These are phyloP conservation scores for Metschnikowia dekortorum DNA, from an alignment of 805 yeast species.

Conservation along the genomic window DNA sequence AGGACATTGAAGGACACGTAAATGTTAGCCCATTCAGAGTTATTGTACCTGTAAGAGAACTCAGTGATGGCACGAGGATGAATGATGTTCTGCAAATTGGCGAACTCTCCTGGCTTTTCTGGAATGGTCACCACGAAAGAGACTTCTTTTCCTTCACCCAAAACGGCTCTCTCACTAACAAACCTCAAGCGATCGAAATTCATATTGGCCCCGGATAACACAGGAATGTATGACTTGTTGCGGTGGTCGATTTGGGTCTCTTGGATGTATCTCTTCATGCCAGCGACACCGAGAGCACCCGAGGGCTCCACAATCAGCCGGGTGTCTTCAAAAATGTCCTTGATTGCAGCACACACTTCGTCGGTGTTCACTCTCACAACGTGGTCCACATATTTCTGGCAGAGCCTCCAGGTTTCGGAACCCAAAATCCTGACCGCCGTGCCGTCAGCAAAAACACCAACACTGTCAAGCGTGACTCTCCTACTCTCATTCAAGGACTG, in stretches of 20 bases:
- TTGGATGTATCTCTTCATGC: constrained; percentile 76
- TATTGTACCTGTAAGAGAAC: constrained; percentile 79
- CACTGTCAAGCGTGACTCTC: constrained; percentile 57
- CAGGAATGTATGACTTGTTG: constrained; percentile 69
- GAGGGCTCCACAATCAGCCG: constrained; percentile 93
- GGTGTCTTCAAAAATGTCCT: constrained; percentile 94
- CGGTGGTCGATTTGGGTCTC: constrained; percentile 66
- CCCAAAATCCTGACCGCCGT: constrained; percentile 92
- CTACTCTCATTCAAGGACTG: constrained; percentile 58
- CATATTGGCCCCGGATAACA: constrained; percentile 96
- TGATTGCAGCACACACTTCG: constrained; percentile 93
- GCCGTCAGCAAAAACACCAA: constrained; percentile 98
- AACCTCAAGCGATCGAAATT: constrained; percentile 94
- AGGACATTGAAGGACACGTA: constrained; percentile 84
- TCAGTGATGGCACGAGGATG: constrained; percentile 92
- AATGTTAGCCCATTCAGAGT: constrained; percentile 59
- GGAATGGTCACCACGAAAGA: constrained; percentile 88
- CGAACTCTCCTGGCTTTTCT: constrained; percentile 88
- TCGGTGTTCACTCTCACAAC: constrained; percentile 82
- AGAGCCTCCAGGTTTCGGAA: constrained; percentile 82
- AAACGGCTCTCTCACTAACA: constrained; percentile 93
- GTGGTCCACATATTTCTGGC: constrained; percentile 80
- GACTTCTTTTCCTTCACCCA: constrained; percentile 98
- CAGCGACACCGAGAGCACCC: constrained; percentile 96
- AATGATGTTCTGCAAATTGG: constrained; percentile 66